Conservation (phyloP, 306 rosid genomes). For the Cicer arietinum region DNA sequence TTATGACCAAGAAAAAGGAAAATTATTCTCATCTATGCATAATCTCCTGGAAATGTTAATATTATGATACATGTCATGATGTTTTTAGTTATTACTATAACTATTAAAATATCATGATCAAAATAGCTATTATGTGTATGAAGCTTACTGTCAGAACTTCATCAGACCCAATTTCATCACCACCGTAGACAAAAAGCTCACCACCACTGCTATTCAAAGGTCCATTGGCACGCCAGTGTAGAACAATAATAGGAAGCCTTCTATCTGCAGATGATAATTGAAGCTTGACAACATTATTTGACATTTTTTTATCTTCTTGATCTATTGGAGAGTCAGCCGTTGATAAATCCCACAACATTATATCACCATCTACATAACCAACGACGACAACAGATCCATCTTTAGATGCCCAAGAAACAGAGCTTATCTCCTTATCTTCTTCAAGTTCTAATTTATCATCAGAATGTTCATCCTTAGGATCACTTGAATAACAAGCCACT, state of each 20-base stretch:
- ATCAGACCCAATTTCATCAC: slow-evolving; percentile 80
- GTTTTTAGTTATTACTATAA: slow-evolving; percentile 35
- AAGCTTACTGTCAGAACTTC: slow-evolving; percentile 78
- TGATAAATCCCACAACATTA: slow-evolving; percentile 83
- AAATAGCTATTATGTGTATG: slow-evolving; percentile 42
- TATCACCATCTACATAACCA: slow-evolving; percentile 93
- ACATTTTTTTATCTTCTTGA: slow-evolving; percentile 47
- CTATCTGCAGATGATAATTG: slow-evolving; percentile 68
- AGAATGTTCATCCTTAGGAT: slow-evolving; percentile 45
- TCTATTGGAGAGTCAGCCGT: slow-evolving; percentile 51
- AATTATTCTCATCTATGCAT: slow-evolving; percentile 9
- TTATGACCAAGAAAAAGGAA: slow-evolving; percentile 18
- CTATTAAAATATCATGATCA: slow-evolving; percentile 33
- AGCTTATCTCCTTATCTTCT: slow-evolving; percentile 80
- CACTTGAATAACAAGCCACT: slow-evolving; percentile 49
- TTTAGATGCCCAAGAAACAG: slow-evolving; percentile 84
- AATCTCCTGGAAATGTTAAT: slow-evolving; percentile 35
- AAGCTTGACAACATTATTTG: slow-evolving; percentile 70
- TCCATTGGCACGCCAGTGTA: slow-evolving; percentile 64
- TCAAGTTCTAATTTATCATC: slow-evolving; percentile 54
- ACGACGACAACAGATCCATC: slow-evolving; percentile 76
- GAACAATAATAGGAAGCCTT: slow-evolving; percentile 78
- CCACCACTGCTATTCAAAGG: slow-evolving; percentile 54
- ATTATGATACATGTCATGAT: slow-evolving; percentile 28
- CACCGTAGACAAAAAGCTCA: slow-evolving; percentile 83